Evolutionary conservation across 2,329 filamentous ascomycete species (phyloP), one percentile per base, ranked within the genome.

Genomic region (Alternaria burnsii): DNA sequence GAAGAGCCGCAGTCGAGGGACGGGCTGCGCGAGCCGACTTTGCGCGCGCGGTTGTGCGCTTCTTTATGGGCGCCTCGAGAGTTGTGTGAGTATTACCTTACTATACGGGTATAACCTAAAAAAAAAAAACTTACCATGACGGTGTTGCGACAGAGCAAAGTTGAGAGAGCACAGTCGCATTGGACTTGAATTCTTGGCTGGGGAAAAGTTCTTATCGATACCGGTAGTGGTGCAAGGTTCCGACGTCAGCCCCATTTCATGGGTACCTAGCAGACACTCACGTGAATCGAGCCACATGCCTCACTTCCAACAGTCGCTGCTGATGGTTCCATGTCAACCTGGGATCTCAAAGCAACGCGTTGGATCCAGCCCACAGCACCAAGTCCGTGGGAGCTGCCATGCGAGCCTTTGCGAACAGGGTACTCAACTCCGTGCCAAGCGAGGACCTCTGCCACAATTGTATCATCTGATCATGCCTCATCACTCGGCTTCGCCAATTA

Each of bases 21-120:
- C 72, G 72, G 12, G 63, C 58, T 28, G 66, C 66, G 53, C 73
- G 71, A 20, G 74, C 65, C 3, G 67, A 72, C 63, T 77, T 77
- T 51, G 73, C 71, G 66, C 77, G 76, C 52, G 72, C 70, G 5
- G 76, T 75, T 24, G 71, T 73, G 55, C 76, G 77, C 62, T 78
- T 79, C 62, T 76, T 78, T 32, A 73, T 73, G 1, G 76, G 76
- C 4, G 76, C 76, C 76, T 78, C 32, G 6, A 47, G 11, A 28
- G 16, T 12, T n/a, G 12, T 51, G 4, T 48, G n/a, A 26, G 20
- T n/a, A 38, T 12, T 22, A 9, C 3, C 41, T 3, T 4, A 30
- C 11, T 36, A 20, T 34, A 16, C 11, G 11, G 9, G 32, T 26
- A n/a, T 46, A 46, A 10, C 16, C 14, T 26, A 26, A 26, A 20